Conservation (phyloP, 352 stramenopile species). For the Phytophthora citricola region DNA sequence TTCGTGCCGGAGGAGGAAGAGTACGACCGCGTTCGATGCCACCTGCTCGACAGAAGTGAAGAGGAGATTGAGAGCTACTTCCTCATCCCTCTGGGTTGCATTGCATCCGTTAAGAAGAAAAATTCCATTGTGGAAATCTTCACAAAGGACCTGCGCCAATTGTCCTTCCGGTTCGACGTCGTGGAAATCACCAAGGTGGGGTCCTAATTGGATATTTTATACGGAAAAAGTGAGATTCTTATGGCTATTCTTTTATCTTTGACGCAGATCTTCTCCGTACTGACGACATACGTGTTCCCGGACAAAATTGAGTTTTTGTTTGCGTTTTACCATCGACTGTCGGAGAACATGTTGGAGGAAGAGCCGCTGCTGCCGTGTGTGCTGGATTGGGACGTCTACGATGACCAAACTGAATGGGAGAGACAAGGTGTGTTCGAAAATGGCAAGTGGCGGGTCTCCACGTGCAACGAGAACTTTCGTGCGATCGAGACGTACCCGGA, state of each 20-base stretch:
- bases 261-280: slow-evolving; percentile 72
- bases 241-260: slow-evolving; percentile 12
- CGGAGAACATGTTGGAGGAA: slow-evolving; percentile 50
- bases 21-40: slow-evolving; percentile 52
- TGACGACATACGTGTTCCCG: slow-evolving; percentile 85
- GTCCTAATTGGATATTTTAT: neutral
- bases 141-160: slow-evolving; percentile 81
- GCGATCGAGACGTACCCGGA: slow-evolving; percentile 94
- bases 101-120: slow-evolving; percentile 83
- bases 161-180: slow-evolving; percentile 80
- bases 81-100: slow-evolving; percentile 73
- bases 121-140: slow-evolving; percentile 76
- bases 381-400: slow-evolving; percentile 78
- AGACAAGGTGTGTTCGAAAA: slow-evolving; percentile 78
- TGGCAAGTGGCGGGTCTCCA: slow-evolving; percentile 67
- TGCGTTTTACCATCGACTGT: slow-evolving; percentile 84
- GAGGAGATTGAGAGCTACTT: slow-evolving; percentile 85
- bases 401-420: slow-evolving; percentile 69
- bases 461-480: slow-evolving; percentile 73
- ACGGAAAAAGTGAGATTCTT: slow-evolving; percentile 6
- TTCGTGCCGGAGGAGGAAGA: slow-evolving; percentile 74
- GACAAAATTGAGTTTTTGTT: slow-evolving; percentile 88
- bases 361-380: slow-evolving; percentile 58
- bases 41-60: slow-evolving; percentile 61
- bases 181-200: slow-evolving; percentile 71